These are phyloP conservation scores for Trichoderma oligosporum DNA, from an alignment of 2,329 filamentous ascomycete genomes.

Conservation along the genomic window DNA sequence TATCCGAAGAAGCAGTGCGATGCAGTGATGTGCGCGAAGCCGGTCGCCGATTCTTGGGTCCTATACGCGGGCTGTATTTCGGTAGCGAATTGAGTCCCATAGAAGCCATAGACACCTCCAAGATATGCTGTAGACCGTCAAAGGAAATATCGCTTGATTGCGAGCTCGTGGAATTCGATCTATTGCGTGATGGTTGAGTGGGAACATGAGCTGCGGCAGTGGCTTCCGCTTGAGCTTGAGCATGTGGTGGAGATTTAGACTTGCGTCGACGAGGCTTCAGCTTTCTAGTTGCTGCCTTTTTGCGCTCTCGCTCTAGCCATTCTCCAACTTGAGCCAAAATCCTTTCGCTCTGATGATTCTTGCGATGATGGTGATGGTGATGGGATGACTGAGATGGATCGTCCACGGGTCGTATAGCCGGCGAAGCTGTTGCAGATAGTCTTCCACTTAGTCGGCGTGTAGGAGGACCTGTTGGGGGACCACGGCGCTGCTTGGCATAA, in stretches of 20 bases:
- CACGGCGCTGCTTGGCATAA: conserved; percentile 30
- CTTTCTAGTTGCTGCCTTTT: conserved; percentile 53
- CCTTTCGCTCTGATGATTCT: conserved; percentile 47
- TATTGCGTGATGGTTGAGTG: conserved; percentile 26
- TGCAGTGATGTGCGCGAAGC: conserved; percentile 37
- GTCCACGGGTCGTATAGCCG: conserved; percentile 29
- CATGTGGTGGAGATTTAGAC: conserved; percentile 37
- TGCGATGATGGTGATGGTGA: conserved; percentile 29
- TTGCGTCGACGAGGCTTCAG: conserved; percentile 41
- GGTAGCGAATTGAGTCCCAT: conserved; percentile 48
- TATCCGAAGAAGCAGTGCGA: conserved; percentile 68
- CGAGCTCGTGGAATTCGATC: conserved; percentile 57
- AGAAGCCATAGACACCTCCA: conserved; percentile 61
- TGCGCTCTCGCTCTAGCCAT: conserved; percentile 79
- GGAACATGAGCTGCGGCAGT: background rate
- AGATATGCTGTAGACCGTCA: conserved; percentile 75
- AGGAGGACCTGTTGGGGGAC: conserved; percentile 32
- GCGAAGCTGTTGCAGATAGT: conserved; percentile 39
- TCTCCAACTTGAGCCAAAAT: conserved; percentile 71
- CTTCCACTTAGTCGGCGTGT: conserved; percentile 36
- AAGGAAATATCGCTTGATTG: conserved; percentile 70
- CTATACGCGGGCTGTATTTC: conserved; percentile 40
- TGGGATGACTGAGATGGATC: conserved; percentile 27
- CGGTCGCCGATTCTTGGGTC: conserved; percentile 40
- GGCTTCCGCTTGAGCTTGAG: conserved; percentile 24